Evolutionary conservation across 306 rosid species (phyloP).

Genomic region (Leucaena leucocephala): DNA sequence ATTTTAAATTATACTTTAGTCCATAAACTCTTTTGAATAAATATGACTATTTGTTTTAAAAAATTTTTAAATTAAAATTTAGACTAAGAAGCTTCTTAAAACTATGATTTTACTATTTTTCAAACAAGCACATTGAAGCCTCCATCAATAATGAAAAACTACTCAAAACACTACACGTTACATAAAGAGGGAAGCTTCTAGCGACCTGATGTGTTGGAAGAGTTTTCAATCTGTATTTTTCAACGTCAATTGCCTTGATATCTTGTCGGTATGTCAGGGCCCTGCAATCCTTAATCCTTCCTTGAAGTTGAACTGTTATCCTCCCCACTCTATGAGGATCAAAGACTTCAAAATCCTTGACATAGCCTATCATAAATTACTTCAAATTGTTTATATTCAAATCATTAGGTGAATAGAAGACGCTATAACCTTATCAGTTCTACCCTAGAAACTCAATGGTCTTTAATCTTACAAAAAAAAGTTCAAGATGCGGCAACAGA

Average conservation of each 20-base stretch:
- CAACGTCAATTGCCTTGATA: constrained; percentile 73
- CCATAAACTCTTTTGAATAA: too few species aligned
- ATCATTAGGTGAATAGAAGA: neutral
- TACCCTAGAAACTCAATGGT: neutral
- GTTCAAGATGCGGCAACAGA: neutral
- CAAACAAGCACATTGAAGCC: too few species aligned
- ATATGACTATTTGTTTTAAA: too few species aligned
- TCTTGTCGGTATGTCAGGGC: constrained; percentile 81
- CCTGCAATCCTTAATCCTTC: constrained; percentile 78
- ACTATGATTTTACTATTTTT: too few species aligned
- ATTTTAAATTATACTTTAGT: too few species aligned
- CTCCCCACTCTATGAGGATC: constrained; percentile 92
- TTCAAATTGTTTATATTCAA: constrained; percentile 13
- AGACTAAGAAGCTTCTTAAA: too few species aligned
- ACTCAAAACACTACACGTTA: constrained; percentile 12
- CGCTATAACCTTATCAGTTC: neutral
- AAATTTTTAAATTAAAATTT: too few species aligned
- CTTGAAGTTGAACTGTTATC: constrained; percentile 89
- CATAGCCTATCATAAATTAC: constrained; percentile 53
- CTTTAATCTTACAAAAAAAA: constrained; percentile 18
- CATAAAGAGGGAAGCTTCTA: constrained; percentile 5
- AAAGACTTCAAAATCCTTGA: constrained; percentile 75
- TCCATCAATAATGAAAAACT: neutral
- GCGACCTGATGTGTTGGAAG: constrained; percentile 89
- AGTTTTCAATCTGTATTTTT: constrained; percentile 57